A percentile compares a stretch with the other conserved stretches of the same genome.
phyloP scores from a whole-genome alignment of 2,329 filamentous ascomycete species.

The Coniella lustricola region DNA sequence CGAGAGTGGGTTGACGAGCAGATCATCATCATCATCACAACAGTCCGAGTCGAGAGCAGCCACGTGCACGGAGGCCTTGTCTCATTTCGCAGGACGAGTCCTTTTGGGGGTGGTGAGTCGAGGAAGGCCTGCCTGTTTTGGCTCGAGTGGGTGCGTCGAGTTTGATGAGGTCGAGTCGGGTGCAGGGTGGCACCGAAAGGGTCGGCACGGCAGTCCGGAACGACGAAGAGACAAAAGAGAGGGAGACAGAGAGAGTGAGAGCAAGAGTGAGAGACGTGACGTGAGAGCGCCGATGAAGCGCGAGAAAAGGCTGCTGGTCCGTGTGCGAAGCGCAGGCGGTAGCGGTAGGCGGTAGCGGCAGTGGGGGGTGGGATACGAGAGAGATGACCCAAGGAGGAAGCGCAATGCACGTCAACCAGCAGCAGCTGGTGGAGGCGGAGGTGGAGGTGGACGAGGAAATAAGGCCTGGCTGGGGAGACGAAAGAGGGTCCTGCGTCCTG shows the following conservation, averaged over 20 bases:
- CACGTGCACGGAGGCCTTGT: conserved; percentile 6
- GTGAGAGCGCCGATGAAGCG: not conserved
- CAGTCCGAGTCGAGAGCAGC: not conserved
- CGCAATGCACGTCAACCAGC: conserved; percentile 15
- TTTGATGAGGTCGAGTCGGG: too few species aligned
- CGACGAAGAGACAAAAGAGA: not conserved
- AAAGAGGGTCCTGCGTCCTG: not conserved
- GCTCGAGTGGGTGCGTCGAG: too few species aligned
- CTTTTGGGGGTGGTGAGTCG: not conserved
- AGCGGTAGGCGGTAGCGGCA: not conserved
- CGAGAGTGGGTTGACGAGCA: conserved; percentile 4
- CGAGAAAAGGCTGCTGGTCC: conserved; percentile 8
- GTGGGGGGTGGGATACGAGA: conserved; percentile 2
- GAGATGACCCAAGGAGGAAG: conserved; percentile 8
- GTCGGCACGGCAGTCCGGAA: too few species aligned
- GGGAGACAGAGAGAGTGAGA: too few species aligned
- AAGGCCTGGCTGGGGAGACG: not conserved
- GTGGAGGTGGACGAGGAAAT: not conserved
- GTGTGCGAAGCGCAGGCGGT: not conserved
- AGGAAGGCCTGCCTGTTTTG: not conserved
- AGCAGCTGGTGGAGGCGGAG: too few species aligned
- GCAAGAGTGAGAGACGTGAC: too few species aligned
- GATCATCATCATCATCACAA: conserved; percentile 10
- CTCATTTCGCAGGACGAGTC: conserved; percentile 6
- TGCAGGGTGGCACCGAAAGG: not conserved